A percentile compares a stretch with the other conserved stretches of the same genome.
These are phyloP conservation scores for Fusarium penzigii DNA, from an alignment of 2,329 filamentous ascomycete genomes.

Conservation along the genomic window DNA sequence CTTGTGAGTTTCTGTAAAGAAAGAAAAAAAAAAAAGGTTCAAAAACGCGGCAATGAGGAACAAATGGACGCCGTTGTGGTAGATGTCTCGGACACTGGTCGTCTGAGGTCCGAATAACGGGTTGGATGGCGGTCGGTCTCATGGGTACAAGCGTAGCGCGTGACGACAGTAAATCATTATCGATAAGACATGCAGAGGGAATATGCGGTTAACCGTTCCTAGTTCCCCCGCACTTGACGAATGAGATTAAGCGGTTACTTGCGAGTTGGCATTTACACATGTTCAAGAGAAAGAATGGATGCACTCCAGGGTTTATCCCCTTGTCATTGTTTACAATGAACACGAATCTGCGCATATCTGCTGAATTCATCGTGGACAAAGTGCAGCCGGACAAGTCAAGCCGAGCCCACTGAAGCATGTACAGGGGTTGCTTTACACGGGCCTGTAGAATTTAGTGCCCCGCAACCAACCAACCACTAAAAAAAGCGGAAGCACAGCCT, in stretches of 20 bases:
- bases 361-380: too few species aligned
- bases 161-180: slow-evolving; percentile 13
- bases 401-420: neutral
- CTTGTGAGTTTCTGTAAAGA: neutral
- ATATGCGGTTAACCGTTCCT: slow-evolving; percentile 23
- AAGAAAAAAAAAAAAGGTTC: slow-evolving; percentile 1
- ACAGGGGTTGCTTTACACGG: slow-evolving; percentile 16
- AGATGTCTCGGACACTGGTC: slow-evolving; percentile 13
- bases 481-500: slow-evolving; percentile 22
- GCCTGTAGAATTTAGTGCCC: slow-evolving; percentile 28
- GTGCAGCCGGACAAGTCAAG: too few species aligned
- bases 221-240: slow-evolving; percentile 4
- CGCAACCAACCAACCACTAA: slow-evolving; percentile 27
- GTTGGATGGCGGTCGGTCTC: slow-evolving; percentile 11
- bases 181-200: slow-evolving; percentile 19
- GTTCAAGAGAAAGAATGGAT: too few species aligned
- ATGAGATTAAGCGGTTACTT: neutral
- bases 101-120: slow-evolving; percentile 19
- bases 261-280: too few species aligned
- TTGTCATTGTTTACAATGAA: too few species aligned
- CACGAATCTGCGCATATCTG: too few species aligned
- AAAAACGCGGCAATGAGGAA: slow-evolving; percentile 1
- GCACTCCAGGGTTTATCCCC: too few species aligned
- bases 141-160: slow-evolving; percentile 9
- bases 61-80: slow-evolving; percentile 10